Percentiles rank a stretch among this genome's conserved stretches.
These are phyloP conservation scores for Carpinus fangiana DNA, from an alignment of 306 rosid species.

Conservation along the genomic window DNA sequence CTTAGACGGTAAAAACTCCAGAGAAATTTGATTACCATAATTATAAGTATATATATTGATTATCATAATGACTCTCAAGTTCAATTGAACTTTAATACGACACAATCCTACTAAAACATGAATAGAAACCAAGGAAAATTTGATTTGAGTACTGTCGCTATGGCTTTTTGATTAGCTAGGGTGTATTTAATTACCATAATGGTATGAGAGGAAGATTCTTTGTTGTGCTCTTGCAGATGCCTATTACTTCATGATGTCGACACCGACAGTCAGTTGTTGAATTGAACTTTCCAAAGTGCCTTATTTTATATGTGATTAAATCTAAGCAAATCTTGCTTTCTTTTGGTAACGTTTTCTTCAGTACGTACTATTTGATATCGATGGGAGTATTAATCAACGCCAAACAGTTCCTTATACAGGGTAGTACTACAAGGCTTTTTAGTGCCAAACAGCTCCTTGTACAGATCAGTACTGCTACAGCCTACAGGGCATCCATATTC, in stretches of 20 bases:
- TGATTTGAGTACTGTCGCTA: no score
- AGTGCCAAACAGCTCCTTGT: neutral
- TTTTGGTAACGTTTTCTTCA: neutral
- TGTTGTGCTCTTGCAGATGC: conserved; percentile 7
- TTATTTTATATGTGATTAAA: conserved; percentile 1
- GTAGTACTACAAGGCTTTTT: neutral
- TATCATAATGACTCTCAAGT: no score
- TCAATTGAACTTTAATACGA: no score
- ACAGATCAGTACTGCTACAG: no score
- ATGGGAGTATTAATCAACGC: no score
- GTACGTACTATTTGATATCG: neutral
- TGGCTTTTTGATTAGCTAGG: neutral
- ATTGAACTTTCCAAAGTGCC: neutral
- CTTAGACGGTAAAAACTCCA: no score
- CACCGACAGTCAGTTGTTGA: neutral
- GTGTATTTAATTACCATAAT: neutral
- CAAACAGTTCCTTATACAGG: neutral
- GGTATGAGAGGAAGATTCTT: conserved; percentile 10
- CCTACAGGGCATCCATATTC: no score
- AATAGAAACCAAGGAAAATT: no score
- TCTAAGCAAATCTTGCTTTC: neutral
- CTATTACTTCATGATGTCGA: conserved; percentile 4
- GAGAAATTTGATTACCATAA: no score
- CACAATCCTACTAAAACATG: no score
- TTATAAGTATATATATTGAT: no score